These are phyloP conservation scores for Plasmodium coatneyi DNA, from an alignment of 169 alveolate species.

Conservation along the genomic window DNA sequence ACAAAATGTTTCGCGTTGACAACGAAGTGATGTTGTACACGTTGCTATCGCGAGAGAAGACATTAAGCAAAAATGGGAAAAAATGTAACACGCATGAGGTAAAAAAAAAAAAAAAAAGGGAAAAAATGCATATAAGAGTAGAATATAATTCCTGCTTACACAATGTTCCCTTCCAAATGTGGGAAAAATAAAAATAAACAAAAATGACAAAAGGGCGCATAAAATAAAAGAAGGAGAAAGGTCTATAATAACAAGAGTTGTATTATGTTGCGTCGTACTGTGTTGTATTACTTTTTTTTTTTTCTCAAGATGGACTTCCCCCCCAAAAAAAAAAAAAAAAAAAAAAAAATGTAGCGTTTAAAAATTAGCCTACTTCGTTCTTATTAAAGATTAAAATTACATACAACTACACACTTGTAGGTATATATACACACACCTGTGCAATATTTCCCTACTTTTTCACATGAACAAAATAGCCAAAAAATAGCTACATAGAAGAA, in stretches of 20 bases:
- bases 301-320: not conserved
- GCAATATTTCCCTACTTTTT: not conserved
- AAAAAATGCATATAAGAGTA: not conserved
- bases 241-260: not conserved
- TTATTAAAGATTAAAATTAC: constrained; percentile 28
- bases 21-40: not conserved
- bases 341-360: not conserved
- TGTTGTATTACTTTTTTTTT: constrained; percentile 7
- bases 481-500: constrained; percentile 37
- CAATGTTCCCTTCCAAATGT: constrained; percentile 12
- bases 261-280: not conserved
- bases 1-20: not conserved
- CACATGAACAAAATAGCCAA: constrained; percentile 38
- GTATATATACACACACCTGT: constrained; percentile 4
- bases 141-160: not conserved
- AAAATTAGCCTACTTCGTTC: constrained; percentile 44
- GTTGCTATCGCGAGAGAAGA: not conserved
- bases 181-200: constrained; percentile 27
- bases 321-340: constrained; percentile 26
- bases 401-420: constrained; percentile 9
- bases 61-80: not conserved
- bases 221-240: not conserved
- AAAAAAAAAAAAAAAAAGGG: constrained; percentile 1
- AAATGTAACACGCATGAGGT: not conserved
- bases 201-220: constrained; percentile 1